A percentile compares a stretch with the other conserved stretches of the same genome.
These are phyloP conservation scores for Prunus yedoensis DNA, from an alignment of 331 rosid species.

Conservation along the genomic window DNA sequence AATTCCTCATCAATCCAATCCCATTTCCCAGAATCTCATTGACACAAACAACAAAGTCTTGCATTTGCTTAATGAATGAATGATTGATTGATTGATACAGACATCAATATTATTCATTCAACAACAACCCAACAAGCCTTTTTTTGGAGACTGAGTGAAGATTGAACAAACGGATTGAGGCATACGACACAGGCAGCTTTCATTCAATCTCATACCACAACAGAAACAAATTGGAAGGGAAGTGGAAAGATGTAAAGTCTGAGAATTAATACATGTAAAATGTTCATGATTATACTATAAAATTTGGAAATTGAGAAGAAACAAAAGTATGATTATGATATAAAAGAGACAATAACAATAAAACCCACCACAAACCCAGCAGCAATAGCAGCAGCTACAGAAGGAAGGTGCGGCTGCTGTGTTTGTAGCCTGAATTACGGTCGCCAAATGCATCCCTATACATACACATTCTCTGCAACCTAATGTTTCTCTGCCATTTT, in stretches of 20 bases:
- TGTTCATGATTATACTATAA: slow-evolving; percentile 63
- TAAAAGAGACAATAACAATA: slow-evolving; percentile 50
- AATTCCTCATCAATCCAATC: not conserved
- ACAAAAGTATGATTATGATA: slow-evolving; percentile 56
- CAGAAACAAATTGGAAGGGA: slow-evolving; percentile 13
- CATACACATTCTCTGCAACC: slow-evolving; percentile 80
- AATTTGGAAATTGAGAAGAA: slow-evolving; percentile 48
- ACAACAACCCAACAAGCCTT: too few species aligned
- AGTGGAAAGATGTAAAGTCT: slow-evolving; percentile 35
- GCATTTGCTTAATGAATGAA: too few species aligned
- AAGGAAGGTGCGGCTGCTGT: slow-evolving; percentile 33
- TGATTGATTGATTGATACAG: too few species aligned
- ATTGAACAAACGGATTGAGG: not conserved
- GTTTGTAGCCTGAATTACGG: slow-evolving; percentile 59
- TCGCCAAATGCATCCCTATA: slow-evolving; percentile 80
- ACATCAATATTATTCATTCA: too few species aligned
- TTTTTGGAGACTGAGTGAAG: too few species aligned
- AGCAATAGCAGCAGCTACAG: slow-evolving; percentile 34
- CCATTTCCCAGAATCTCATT: not conserved
- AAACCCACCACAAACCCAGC: slow-evolving; percentile 55
- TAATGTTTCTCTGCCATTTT: slow-evolving; percentile 75
- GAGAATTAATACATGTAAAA: slow-evolving; percentile 62
- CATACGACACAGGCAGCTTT: not conserved
- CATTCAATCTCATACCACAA: not conserved
- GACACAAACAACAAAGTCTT: not conserved